Evolutionary conservation across 73 alveolate species (phyloP), one percentile per base, ranked within the genome.

Genomic region (Tetrahymena borealis): DNA sequence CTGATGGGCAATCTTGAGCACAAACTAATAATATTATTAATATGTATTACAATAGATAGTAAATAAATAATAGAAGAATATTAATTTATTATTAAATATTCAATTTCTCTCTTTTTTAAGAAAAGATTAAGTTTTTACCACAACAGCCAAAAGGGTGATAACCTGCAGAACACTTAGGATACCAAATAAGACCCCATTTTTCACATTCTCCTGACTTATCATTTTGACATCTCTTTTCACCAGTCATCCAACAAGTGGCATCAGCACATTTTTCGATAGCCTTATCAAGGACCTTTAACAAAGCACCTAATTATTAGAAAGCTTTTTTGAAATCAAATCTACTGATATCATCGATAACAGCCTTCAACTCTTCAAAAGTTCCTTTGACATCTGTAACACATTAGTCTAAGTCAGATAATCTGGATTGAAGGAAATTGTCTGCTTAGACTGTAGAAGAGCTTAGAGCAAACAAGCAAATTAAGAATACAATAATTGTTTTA

Each of bases 101-200:
- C n/a, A n/a, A n/a, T n/a, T n/a, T n/a, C n/a, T n/a, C n/a, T n/a
- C n/a, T n/a, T n/a, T n/a, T n/a, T n/a, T 6, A 60, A 60, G 85
- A 60, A 60, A 12, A 41, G 3, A 41, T 20, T 1, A 20, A 60
- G 33, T 1, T 1, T 60, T 60, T 60, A 60, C 85, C 13, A 9
- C 94, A 93, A 91, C 96, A 93, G 37, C 96, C 96, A 9, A 93
- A 93, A 31, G 94, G 92, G 32, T 90, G 78, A 38, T 93, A 93
- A 11, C 96, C 94, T 32, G 38, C 91, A 33, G 85, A 90, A 39
- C 96, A 93, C 13, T 32, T 33, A 32, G 96, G 94, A 31, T 93
- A 93, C 90, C 96, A 93, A 18, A 93, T 37, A 28, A 90, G 92
- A 39, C 94, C 96, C 39, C 91, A 42, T 90, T 93, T 33, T 93